A percentile compares a stretch with the other conserved stretches of the same genome.
These are phyloP conservation scores for Neurospora terricola DNA, from an alignment of 495 filamentous ascomycete species.

Conservation along the genomic window DNA sequence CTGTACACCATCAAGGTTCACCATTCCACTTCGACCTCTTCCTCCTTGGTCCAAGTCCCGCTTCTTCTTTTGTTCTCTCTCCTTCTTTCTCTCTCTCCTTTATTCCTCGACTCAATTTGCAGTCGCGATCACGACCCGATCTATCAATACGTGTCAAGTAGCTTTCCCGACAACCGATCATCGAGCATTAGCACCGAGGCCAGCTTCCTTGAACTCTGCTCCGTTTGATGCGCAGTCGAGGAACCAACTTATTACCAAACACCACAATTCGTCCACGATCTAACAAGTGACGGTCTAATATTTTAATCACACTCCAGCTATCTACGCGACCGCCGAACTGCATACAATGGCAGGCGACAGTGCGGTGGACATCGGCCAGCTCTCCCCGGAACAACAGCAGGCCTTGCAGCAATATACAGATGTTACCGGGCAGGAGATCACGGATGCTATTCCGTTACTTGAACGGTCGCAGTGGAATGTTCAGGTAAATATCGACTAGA, in stretches of 20 bases:
- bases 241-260: background rate
- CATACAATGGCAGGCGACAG: conserved; percentile 24
- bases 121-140: background rate
- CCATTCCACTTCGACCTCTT: background rate
- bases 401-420: conserved; percentile 80
- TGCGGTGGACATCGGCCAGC: conserved; percentile 53
- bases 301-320: background rate
- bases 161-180: background rate
- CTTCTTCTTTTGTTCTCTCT: background rate
- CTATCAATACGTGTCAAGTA: background rate
- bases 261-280: background rate
- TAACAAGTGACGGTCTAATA: background rate
- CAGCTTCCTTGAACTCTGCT: background rate
- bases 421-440: conserved; percentile 72
- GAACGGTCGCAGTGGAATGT: conserved; percentile 92
- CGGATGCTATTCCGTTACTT: conserved; percentile 70
- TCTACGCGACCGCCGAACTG: background rate
- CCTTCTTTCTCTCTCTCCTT: background rate
- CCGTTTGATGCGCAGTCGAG: background rate
- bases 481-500: conserved; percentile 44
- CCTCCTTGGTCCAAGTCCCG: background rate
- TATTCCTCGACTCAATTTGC: background rate
- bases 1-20: background rate
- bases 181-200: background rate
- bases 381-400: conserved; percentile 65